phyloP scores from a whole-genome alignment of 2,329 filamentous ascomycete species.

The Colletotrichum orbiculare region DNA sequence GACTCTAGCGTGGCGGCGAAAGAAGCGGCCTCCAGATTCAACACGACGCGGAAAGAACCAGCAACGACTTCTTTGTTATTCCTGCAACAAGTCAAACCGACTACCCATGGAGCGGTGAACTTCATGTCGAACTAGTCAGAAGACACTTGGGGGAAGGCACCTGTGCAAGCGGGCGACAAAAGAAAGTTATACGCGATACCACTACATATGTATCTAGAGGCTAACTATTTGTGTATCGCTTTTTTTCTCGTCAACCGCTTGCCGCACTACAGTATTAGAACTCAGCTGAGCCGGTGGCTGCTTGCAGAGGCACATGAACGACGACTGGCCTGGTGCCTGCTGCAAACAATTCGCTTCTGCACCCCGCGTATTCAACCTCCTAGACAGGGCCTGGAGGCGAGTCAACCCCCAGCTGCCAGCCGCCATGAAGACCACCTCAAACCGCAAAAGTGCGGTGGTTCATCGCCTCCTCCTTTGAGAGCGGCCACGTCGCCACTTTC shows the following conservation, averaged over 20 bases:
- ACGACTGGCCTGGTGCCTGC: slow-evolving; percentile 18
- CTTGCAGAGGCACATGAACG: slow-evolving; percentile 31
- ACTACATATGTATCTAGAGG: no score
- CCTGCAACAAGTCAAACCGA: slow-evolving; percentile 20
- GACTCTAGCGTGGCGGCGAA: slow-evolving; percentile 10
- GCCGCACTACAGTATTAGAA: slow-evolving; percentile 9
- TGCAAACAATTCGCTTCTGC: slow-evolving; percentile 22
- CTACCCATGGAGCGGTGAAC: slow-evolving; percentile 25
- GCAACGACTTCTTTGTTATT: slow-evolving; percentile 22
- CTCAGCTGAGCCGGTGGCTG: slow-evolving; percentile 8
- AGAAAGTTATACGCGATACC: no score
- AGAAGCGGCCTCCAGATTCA: slow-evolving; percentile 3
- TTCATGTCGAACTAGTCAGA: slow-evolving; percentile 12
- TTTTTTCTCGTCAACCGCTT: no score
- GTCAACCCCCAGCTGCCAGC: slow-evolving; percentile 16
- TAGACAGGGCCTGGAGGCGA: slow-evolving; percentile 15
- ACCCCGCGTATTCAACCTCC: slow-evolving; percentile 4
- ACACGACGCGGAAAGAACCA: slow-evolving; percentile 15
- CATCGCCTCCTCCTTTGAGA: slow-evolving; percentile 40
- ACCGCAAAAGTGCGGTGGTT: slow-evolving; percentile 24
- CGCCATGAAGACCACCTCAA: slow-evolving; percentile 2
- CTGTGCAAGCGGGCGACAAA: no score
- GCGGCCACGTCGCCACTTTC: slow-evolving; percentile 47
- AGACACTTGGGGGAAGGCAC: background rate
- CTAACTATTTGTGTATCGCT: no score